Evolutionary conservation across 2,329 filamentous ascomycete genomes (phyloP).

Genomic region (Alternaria arborescens): DNA sequence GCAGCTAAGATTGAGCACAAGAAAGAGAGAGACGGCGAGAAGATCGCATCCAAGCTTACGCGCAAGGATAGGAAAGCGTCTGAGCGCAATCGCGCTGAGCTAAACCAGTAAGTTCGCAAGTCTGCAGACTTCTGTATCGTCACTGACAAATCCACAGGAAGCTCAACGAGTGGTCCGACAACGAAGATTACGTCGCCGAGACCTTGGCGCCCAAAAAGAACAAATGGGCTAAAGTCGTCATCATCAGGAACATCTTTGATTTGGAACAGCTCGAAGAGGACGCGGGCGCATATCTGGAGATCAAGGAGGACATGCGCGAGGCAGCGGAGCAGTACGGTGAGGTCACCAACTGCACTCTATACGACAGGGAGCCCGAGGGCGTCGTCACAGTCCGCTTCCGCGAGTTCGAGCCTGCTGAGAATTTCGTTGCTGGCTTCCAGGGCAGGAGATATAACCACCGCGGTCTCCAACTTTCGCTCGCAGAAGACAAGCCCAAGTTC

Average conservation of each 20-base stretch:
- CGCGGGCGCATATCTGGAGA: conserved; percentile 81
- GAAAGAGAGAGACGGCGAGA: conserved; percentile 73
- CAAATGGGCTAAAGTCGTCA: conserved; percentile 79
- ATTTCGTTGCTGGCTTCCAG: conserved; percentile 32
- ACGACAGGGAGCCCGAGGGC: conserved; percentile 84
- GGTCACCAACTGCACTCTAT: conserved; percentile 91
- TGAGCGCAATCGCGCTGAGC: conserved; percentile 87
- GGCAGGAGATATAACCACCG: conserved; percentile 29
- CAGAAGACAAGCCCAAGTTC: conserved; percentile 42
- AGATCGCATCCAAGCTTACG: conserved; percentile 58
- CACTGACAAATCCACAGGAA: conserved; percentile 64
- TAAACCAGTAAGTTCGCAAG: conserved; percentile 66
- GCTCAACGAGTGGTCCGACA: conserved; percentile 94
- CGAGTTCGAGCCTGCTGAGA: conserved; percentile 68
- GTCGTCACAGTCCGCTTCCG: conserved; percentile 86
- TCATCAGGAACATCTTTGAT: conserved; percentile 94
- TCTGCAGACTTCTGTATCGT: not conserved
- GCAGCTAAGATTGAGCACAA: conserved; percentile 92
- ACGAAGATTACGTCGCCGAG: conserved; percentile 64
- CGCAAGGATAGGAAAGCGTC: conserved; percentile 85
- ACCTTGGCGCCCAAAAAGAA: conserved; percentile 59
- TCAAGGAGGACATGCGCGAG: conserved; percentile 92
- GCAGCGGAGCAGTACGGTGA: conserved; percentile 86
- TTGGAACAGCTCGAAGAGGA: conserved; percentile 85
- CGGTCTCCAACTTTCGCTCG: conserved; percentile 31